Evolutionary conservation across 306 rosid genomes (phyloP).

Genomic region (Adenanthera pavonina): DNA sequence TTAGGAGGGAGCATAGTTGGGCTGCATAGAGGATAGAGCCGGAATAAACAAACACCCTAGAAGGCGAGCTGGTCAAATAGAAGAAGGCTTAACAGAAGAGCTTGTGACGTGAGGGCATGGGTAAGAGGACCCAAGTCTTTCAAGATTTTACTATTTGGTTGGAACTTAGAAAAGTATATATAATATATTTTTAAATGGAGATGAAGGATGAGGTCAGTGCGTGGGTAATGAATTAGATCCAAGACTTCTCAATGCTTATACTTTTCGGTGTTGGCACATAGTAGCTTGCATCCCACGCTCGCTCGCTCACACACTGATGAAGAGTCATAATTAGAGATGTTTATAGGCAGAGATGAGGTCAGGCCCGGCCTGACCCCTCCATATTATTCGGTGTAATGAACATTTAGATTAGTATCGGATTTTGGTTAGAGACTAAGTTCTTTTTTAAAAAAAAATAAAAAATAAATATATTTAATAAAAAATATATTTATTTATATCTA

Average conservation of each 20-base stretch:
- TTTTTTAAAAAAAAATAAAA: too few relatives aligned
- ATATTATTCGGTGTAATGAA: too few relatives aligned
- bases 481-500: too few relatives aligned
- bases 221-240: neutral
- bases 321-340: too few relatives aligned
- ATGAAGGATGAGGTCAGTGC: neutral
- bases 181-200: neutral
- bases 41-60: neutral
- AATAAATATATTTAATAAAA: too few relatives aligned
- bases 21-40: neutral
- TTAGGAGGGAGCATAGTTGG: neutral
- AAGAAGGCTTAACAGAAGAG: neutral
- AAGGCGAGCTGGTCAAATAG: slow-evolving; percentile 23
- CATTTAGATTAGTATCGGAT: too few relatives aligned
- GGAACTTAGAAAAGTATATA: neutral
- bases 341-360: too few relatives aligned
- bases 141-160: neutral
- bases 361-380: too few relatives aligned
- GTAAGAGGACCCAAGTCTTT: neutral
- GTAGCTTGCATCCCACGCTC: slow-evolving; percentile 1
- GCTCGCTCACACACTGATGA: neutral
- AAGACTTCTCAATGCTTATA: neutral
- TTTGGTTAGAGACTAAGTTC: too few relatives aligned
- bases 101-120: neutral
- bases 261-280: neutral